Base-by-base conservation (phyloP, 495 filamentous ascomycete genomes). In the Penicillium fimorum region DNA sequence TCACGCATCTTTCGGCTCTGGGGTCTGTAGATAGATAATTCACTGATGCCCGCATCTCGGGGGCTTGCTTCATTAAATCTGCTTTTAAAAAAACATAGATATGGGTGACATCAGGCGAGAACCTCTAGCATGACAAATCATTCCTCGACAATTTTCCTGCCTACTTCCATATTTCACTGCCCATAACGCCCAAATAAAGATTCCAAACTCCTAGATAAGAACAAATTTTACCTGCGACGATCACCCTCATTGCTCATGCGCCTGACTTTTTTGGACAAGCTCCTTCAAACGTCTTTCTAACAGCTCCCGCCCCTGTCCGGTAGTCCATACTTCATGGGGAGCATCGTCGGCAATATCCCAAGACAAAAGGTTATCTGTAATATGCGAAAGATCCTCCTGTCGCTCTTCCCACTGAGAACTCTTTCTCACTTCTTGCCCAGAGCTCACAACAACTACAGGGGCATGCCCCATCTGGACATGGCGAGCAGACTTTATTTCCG, bases 271-370 rank as follows among this genome's bases (percentile, higher is more conserved):
- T 52, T 73, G 66, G 6, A 90, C 80, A 66, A 96, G 60, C 58
- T 87, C 66, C 30, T 69, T 67, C 61, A 95, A 64, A 53, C 87
- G 80, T 68, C 85, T 84, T 69, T 90, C 87, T 67, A 97, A 83
- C 3, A 86, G 63, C 51, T 77, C 68, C 38, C 88, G 73, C 0
- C 94, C 93, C 57, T 89, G 75, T 1, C 74, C 63, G 6, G 84
- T 86, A 58, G 68, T 72, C 93, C 93, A 98, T 0, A 97, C 86
- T 60, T 90, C 81, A 71, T 96, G 89, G n/a, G 91, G 89, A 10
- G 93, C 91, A 52, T 86, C 77, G 45, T 86, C 79, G 1, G 96
- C 91, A 49, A 95, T 82, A 71, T 96, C 92, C 92, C 92, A 98
- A 17, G 82, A 78, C 32, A 89, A 59, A 35, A 96, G 69, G 13